Percentiles rank a stretch among this genome's conserved stretches.
phyloP scores from a whole-genome alignment of 345 rosid species.

The Mallotus nudiflorus region DNA sequence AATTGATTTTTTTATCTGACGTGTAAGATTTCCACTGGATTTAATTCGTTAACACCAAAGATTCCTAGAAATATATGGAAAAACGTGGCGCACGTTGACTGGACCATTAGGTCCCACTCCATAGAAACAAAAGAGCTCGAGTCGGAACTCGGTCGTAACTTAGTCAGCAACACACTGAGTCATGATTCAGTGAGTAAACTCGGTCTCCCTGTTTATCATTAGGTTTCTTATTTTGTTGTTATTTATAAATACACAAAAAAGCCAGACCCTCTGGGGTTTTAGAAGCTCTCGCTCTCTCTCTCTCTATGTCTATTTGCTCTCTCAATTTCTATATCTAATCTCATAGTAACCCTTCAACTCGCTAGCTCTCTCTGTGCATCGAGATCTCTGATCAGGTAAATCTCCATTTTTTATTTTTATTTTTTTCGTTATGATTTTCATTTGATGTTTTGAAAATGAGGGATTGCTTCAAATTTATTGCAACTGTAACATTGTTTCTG shows the following conservation, averaged over 20 bases:
- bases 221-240: no score
- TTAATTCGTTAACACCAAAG: neutral
- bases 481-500: neutral
- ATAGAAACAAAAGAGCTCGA: neutral
- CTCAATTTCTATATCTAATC: neutral
- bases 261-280: constrained; percentile 21
- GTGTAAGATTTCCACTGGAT: neutral
- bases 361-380: neutral
- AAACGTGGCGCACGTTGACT: constrained; percentile 1
- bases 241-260: neutral
- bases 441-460: neutral
- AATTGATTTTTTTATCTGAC: neutral
- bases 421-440: neutral
- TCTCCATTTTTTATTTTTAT: constrained; percentile 15
- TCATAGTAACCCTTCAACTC: neutral
- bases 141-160: neutral
- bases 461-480: neutral
- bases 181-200: neutral
- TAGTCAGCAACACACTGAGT: neutral
- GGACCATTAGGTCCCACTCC: constrained; percentile 7
- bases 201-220: neutral
- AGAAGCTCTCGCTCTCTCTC: constrained; percentile 3
- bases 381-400: constrained; percentile 32
- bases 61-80: neutral
- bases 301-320: neutral